Evolutionary conservation across 225 moss, liverwort and hornwort genomes (phyloP).

Genomic region (Bryoerythrophyllum caledonicum): DNA sequence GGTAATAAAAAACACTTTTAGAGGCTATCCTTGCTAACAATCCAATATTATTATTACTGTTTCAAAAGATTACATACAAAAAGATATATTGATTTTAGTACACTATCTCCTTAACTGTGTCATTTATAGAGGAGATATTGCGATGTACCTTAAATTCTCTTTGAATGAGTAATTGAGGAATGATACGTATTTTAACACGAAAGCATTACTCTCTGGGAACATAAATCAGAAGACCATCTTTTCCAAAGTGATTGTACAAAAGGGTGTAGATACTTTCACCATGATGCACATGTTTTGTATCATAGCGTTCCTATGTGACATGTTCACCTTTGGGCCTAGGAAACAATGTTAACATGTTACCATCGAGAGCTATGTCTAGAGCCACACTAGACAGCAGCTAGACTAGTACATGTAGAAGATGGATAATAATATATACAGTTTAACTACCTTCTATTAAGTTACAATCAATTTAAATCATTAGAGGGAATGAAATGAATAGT

Average conservation of each 20-base stretch:
- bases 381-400: background rate
- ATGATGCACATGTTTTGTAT: slow-evolving; percentile 10
- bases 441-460: background rate
- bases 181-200: too few species aligned
- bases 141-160: too few species aligned
- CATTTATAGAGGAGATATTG: too few species aligned
- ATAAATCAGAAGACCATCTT: background rate
- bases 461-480: background rate
- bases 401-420: slow-evolving; percentile 2
- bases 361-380: background rate
- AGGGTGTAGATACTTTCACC: background rate
- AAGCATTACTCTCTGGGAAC: too few species aligned
- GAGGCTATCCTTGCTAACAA: too few species aligned
- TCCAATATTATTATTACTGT: too few species aligned
- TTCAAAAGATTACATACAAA: too few species aligned
- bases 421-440: slow-evolving; percentile 22
- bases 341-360: slow-evolving; percentile 11
- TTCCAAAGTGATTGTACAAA: background rate
- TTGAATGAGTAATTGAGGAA: too few species aligned
- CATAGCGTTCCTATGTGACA: slow-evolving; percentile 3
- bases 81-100: too few species aligned
- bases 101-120: too few species aligned
- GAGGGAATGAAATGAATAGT: slow-evolving; percentile 1
- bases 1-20: too few species aligned
- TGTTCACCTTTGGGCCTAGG: background rate